Evolutionary conservation across 768 basidiomycete genomes (phyloP), one percentile per base, ranked within the genome.

Genomic region (Macrolepiota dolichaula): DNA sequence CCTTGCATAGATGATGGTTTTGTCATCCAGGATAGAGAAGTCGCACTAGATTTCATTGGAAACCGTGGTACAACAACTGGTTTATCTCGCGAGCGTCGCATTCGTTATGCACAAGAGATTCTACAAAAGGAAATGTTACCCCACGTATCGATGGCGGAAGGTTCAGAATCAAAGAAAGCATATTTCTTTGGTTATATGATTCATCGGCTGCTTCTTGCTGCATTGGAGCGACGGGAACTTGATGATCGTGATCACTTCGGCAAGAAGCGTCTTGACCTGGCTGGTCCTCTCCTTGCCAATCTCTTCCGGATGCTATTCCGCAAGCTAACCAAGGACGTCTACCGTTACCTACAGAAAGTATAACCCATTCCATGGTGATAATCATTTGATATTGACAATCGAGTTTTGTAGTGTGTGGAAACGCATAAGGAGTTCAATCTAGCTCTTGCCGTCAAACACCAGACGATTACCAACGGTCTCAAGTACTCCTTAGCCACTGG

Each of bases 181-280:
- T 98, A 95, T 75, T 99, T 98, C 83, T 94, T 98, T 64, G 97
- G 97, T 10, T 98, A 98, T 75, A 99, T 99, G 96, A 94, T 98
- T 35, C 96, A 98, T 75, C 89, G 97, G 63, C 81, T 99, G 27
- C 78, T 98, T 0, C 85, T 97, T 19, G 97, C 97, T 24, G 95
- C 95, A 12, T 74, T 99, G 67, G 96, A 98, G 71, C 83, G 97
- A 49, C 82, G 97, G 67, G 97, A 99, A 68, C 80, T 99, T 25
- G 97, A 99, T 71, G 97, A 99, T 76, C 93, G 97, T 77, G 97
- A 99, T 77, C 97, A 99, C 75, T 98, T 98, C 66, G 97, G 97
- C 56, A 98, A 98, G 76, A 99, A 99, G 76, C 87, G 97, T 36
- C 79, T 98, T 62, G 97, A 99, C 74, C 76, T 99, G 50, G 97